These are phyloP conservation scores for Aegilops tauschii DNA, from an alignment of 176 grass and related monocot species.

Conservation along the genomic window DNA sequence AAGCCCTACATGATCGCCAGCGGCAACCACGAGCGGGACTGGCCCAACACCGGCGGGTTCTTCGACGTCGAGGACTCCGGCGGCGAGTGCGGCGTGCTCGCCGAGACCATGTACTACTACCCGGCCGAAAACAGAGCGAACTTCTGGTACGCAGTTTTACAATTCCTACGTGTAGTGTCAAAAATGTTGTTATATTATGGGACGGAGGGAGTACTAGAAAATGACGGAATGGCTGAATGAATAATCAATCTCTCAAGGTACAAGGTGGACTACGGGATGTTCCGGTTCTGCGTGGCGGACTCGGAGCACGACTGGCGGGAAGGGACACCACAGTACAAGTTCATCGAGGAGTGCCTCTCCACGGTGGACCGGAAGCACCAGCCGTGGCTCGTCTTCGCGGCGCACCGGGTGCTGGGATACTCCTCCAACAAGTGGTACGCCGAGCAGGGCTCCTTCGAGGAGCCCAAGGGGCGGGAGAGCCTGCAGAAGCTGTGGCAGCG, in stretches of 20 bases:
- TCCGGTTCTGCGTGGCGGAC: slow-evolving; percentile 84
- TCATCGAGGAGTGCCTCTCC: slow-evolving; percentile 76
- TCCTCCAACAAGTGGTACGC: slow-evolving; percentile 66
- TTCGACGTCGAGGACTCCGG: slow-evolving; percentile 66
- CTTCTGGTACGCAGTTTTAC: slow-evolving; percentile 47
- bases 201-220: too few species aligned
- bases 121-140: slow-evolving; percentile 80
- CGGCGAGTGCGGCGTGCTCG: slow-evolving; percentile 80
- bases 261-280: slow-evolving; percentile 88
- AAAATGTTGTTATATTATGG: too few species aligned
- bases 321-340: slow-evolving; percentile 60
- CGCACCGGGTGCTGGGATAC: slow-evolving; percentile 84
- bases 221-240: too few species aligned
- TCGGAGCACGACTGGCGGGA: slow-evolving; percentile 86
- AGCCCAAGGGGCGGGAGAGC: slow-evolving; percentile 79
- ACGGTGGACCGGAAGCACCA: slow-evolving; percentile 89
- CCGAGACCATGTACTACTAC: slow-evolving; percentile 85
- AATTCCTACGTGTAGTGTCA: too few species aligned
- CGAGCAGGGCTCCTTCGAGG: slow-evolving; percentile 57
- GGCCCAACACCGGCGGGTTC: slow-evolving; percentile 66
- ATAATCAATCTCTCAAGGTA: neutral
- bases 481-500: slow-evolving; percentile 80
- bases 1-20: slow-evolving; percentile 94
- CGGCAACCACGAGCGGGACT: slow-evolving; percentile 96
- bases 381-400: slow-evolving; percentile 77